Evolutionary conservation across 208 protist genomes (phyloP).

Genomic region (Leishmania tarentolae): DNA sequence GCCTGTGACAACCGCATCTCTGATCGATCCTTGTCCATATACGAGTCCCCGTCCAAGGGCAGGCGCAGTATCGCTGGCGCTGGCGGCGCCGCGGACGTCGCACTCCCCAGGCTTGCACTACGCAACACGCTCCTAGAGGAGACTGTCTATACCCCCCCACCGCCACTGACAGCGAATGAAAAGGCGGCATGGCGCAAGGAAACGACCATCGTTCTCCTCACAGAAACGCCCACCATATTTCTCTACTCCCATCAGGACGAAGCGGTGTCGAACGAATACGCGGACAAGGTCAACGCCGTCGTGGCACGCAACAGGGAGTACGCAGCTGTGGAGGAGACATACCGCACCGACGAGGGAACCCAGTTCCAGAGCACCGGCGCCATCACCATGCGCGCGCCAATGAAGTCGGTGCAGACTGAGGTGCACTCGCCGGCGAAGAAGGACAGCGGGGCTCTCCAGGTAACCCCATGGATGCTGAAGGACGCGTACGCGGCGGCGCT

Average conservation of each 20-base stretch:
- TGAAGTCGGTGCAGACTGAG: conserved; percentile 88
- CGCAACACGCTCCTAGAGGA: conserved; percentile 40
- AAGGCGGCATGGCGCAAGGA: conserved; percentile 52
- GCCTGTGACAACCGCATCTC: conserved; percentile 23
- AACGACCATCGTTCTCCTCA: conserved; percentile 69
- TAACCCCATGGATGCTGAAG: conserved; percentile 91
- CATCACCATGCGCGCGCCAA: conserved; percentile 78
- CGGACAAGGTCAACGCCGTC: conserved; percentile 46
- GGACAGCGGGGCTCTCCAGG: conserved; percentile 66
- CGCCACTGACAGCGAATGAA: conserved; percentile 47
- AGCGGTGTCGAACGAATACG: conserved; percentile 67
- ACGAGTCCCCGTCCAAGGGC: conserved; percentile 1
- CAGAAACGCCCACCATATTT: conserved; percentile 88
- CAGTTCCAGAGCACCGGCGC: conserved; percentile 77
- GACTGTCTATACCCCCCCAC: conserved; percentile 21
- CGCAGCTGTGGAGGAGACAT: conserved; percentile 49
- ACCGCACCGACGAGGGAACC: conserved; percentile 75
- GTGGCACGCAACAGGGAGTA: conserved; percentile 55
- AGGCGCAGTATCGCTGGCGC: conserved; percentile 1
- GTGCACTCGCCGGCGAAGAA: conserved; percentile 64
- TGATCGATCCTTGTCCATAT: conserved; percentile 13
- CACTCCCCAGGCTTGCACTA: conserved; percentile 18
- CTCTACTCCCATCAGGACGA: conserved; percentile 89
- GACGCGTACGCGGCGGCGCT: conserved; percentile 65
- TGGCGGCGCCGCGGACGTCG: conserved; percentile 4